phyloP scores from a whole-genome alignment of 257 asterid species.

The Primulina tabacum region DNA sequence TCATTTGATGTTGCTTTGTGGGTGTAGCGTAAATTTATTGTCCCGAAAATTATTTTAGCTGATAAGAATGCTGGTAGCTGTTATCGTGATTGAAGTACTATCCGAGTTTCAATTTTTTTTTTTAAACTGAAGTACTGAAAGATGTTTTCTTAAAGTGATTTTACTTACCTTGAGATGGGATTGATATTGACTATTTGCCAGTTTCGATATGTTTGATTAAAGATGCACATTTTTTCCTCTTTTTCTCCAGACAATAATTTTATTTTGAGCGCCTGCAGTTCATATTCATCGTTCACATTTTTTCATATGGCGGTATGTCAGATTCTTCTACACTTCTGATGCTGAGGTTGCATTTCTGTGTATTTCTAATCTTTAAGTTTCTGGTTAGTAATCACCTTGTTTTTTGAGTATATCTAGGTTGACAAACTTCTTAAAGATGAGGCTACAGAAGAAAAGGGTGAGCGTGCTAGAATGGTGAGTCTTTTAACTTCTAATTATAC shows the following conservation, averaged over 20 bases:
- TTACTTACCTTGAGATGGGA: neutral
- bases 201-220: neutral
- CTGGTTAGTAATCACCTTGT: neutral
- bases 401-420: constrained; percentile 32
- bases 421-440: constrained; percentile 78
- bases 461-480: constrained; percentile 92
- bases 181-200: neutral
- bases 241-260: constrained; percentile 14
- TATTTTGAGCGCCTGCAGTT: constrained; percentile 7
- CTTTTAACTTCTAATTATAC: neutral
- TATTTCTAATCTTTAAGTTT: neutral
- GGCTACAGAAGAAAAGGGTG: constrained; percentile 96
- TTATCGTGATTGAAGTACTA: neutral
- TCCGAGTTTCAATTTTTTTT: neutral
- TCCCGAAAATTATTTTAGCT: neutral
- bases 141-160: neutral
- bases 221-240: neutral
- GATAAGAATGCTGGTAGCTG: neutral
- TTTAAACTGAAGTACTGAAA: neutral
- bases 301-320: constrained; percentile 37
- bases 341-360: constrained; percentile 8
- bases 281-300: constrained; percentile 16
- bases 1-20: neutral
- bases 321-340: constrained; percentile 16
- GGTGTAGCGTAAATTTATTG: too few relatives aligned